Evolutionary conservation across 2,329 filamentous ascomycete genomes (phyloP), one percentile per base, ranked within the genome.

Genomic region (Epichloe baconii): DNA sequence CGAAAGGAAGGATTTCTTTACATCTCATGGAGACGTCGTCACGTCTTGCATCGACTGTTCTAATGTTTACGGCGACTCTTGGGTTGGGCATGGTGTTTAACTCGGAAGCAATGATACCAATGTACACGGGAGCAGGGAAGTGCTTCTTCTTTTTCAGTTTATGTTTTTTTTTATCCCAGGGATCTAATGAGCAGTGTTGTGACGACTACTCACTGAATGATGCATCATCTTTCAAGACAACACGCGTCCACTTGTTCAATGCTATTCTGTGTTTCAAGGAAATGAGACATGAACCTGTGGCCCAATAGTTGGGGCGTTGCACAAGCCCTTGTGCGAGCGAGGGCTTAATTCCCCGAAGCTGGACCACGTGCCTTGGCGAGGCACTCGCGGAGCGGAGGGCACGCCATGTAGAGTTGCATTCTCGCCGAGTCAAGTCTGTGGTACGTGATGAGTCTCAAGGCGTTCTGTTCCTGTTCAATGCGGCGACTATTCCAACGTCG

Each of bases 31-130:
- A 10, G 15, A 42, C 40, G 40, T 41, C 6, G 38, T 11, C 40
- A 42, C 17, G 40, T 21, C 40, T 42, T 42, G 17, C 11, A 48
- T 48, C 19, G 23, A 36, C 31, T 31, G 1, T 31, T 31, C 8
- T 8, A 10, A 31, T 31, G 31, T 31, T 31, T 11, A 15, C 4
- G 40, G 35, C 10, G 38, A 35, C 23, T 17, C n/a, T 6, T 23
- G 40, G 41, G 41, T 43, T 41, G 17, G 41, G 21, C 43, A 14
- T n/a, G 43, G 43, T 37, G 17, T 50, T 46, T 49, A 15, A 19
- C 34, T n/a, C 35, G 40, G 21, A 38, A 23, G 37, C 34, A 50
- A 50, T 46, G 49, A 50, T 50, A 50, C 49, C 49, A 50, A 34
- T 34, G 23, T 44, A 8, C 31, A 19, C 14, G 21, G 43, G 7